Evolutionary conservation across 345 rosid genomes (phyloP).

Genomic region (Populus ilicifolia): DNA sequence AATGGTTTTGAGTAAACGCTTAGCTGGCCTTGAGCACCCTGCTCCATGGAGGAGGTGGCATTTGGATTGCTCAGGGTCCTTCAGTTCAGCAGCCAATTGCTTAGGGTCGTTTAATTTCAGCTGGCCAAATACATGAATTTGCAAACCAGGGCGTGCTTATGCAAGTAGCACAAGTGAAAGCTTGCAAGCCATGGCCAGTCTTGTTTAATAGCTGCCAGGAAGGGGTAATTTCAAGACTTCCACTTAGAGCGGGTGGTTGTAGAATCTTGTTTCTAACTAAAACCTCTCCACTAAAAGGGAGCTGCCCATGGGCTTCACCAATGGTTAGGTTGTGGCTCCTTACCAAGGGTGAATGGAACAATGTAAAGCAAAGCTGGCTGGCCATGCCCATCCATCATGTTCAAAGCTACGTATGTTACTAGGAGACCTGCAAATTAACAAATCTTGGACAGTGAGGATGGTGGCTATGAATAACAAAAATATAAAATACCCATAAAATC

Average conservation of each 20-base stretch:
- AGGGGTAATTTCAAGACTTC: background rate
- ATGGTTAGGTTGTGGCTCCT: background rate
- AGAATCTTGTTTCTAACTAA: background rate
- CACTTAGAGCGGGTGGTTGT: background rate
- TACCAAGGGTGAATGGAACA: constrained; percentile 36
- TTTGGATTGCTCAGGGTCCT: background rate
- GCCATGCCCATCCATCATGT: constrained; percentile 40
- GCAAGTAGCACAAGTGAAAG: background rate
- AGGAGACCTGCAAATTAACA: constrained; percentile 25
- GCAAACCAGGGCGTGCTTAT: background rate
- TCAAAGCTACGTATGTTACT: constrained; percentile 31
- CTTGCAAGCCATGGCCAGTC: background rate
- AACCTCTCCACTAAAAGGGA: background rate
- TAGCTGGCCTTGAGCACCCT: background rate
- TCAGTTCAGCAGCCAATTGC: background rate
- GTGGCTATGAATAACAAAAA: background rate
- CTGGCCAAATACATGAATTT: background rate
- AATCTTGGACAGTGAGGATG: too few species aligned
- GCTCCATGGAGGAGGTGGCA: background rate
- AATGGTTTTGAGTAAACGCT: background rate
- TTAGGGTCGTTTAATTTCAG: background rate
- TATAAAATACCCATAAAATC: background rate
- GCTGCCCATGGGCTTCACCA: background rate
- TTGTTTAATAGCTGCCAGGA: background rate
- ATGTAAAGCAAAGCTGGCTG: constrained; percentile 35